phyloP scores from a whole-genome alignment of 257 asterid species.

The Solanum lycopersicoides region DNA sequence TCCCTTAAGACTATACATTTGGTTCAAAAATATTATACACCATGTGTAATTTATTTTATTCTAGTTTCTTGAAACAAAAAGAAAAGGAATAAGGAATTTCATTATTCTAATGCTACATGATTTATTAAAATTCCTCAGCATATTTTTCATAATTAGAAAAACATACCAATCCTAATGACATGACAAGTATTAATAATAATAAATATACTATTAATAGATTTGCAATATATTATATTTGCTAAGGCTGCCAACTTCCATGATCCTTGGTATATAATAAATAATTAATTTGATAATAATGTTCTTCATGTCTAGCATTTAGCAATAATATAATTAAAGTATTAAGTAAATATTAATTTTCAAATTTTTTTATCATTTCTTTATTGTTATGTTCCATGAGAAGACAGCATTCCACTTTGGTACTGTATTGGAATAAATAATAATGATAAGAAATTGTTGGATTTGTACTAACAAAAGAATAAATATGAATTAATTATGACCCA shows the following conservation, averaged over 20 bases:
- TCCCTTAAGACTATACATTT: neutral
- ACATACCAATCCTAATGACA: neutral
- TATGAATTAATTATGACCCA: neutral
- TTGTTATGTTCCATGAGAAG: neutral
- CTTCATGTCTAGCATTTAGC: neutral
- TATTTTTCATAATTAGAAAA: neutral
- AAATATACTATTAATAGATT: neutral
- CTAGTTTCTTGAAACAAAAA: neutral
- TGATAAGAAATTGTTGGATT: neutral
- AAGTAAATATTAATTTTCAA: neutral
- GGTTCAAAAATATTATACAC: neutral
- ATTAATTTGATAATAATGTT: neutral
- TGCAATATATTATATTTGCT: neutral
- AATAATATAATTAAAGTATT: conserved; percentile 1
- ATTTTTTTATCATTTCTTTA: neutral
- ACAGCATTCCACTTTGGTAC: neutral
- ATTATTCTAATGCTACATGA: neutral
- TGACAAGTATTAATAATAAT: neutral
- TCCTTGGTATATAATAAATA: neutral
- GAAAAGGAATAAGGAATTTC: neutral
- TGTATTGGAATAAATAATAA: neutral
- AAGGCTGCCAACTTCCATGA: neutral
- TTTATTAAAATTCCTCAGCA: neutral
- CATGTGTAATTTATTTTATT: neutral
- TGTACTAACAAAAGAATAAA: neutral